These are phyloP conservation scores for Fusarium keratoplasticum DNA, from an alignment of 2,329 filamentous ascomycete species.

Conservation along the genomic window DNA sequence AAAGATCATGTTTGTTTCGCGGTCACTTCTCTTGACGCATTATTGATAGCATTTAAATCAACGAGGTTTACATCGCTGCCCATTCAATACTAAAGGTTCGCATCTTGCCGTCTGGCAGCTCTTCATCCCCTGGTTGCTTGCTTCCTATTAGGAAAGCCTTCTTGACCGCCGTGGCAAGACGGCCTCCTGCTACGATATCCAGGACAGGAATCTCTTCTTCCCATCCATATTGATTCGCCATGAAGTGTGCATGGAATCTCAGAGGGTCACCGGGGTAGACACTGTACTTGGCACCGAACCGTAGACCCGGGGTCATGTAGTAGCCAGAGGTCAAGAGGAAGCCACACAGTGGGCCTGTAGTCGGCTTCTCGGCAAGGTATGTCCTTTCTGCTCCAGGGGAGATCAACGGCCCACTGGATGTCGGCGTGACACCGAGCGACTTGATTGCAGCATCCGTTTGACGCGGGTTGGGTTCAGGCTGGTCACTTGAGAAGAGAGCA, in stretches of 20 bases:
- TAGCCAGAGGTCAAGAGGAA: conserved; percentile 84
- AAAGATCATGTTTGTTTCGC: conserved; percentile 4
- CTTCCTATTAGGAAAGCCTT: conserved; percentile 93
- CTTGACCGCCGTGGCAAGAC: conserved; percentile 94
- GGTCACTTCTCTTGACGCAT: conserved; percentile 14
- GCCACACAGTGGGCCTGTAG: conserved; percentile 73
- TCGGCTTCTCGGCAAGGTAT: conserved; percentile 27
- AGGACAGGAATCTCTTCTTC: conserved; percentile 86
- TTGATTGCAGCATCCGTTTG: conserved; percentile 31
- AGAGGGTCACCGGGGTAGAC: conserved; percentile 96
- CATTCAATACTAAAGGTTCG: conserved; percentile 90
- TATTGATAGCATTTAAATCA: conserved; percentile 21
- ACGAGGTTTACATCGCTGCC: conserved; percentile 81
- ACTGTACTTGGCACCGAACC: conserved; percentile 94
- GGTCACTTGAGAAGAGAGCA: conserved; percentile 33
- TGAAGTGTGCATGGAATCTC: conserved; percentile 94
- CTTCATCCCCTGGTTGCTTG: conserved; percentile 54
- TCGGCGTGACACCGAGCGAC: conserved; percentile 50
- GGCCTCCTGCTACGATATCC: conserved; percentile 86
- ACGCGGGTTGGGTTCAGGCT: conserved; percentile 18
- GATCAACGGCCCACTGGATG: conserved; percentile 49
- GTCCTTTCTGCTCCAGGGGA: conserved; percentile 21
- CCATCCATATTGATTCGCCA: conserved; percentile 87
- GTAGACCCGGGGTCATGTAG: conserved; percentile 90
- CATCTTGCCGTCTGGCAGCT: conserved; percentile 57